These are phyloP conservation scores for Xylaria sp. DNA, from an alignment of 2,329 filamentous ascomycete genomes.

Conservation along the genomic window DNA sequence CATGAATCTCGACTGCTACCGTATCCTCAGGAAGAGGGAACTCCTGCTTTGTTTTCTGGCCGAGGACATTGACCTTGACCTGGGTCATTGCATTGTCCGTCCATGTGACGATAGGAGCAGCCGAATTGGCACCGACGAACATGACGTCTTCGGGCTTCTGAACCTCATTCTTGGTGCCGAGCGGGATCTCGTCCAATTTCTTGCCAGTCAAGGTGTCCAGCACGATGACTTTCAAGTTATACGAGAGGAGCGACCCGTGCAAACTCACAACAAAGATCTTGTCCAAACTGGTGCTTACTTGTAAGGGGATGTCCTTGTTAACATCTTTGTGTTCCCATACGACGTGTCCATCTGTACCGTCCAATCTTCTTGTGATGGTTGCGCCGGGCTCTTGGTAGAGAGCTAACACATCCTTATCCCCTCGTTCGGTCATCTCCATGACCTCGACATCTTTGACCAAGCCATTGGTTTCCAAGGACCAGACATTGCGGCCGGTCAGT, in stretches of 20 bases:
- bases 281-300: slow-evolving; percentile 72
- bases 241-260: slow-evolving; percentile 71
- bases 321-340: slow-evolving; percentile 79
- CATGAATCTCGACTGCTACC: slow-evolving; percentile 69
- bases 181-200: slow-evolving; percentile 71
- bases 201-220: slow-evolving; percentile 76
- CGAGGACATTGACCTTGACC: slow-evolving; percentile 74
- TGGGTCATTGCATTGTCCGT: slow-evolving; percentile 66
- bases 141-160: slow-evolving; percentile 67
- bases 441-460: slow-evolving; percentile 75
- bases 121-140: slow-evolving; percentile 77
- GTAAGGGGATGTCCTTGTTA: slow-evolving; percentile 74
- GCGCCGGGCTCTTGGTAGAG: slow-evolving; percentile 65
- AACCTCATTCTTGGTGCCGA: slow-evolving; percentile 78
- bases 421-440: slow-evolving; percentile 66
- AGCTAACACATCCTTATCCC: slow-evolving; percentile 71
- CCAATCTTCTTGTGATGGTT: slow-evolving; percentile 71
- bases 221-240: slow-evolving; percentile 76
- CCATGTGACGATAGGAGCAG: slow-evolving; percentile 77
- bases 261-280: slow-evolving; percentile 79
- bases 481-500: slow-evolving; percentile 77
- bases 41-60: slow-evolving; percentile 61
- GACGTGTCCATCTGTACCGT: slow-evolving; percentile 72
- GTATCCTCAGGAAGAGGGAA: slow-evolving; percentile 57
- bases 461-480: slow-evolving; percentile 69